Percentiles rank a stretch among this genome's conserved stretches.
Evolutionary conservation across 2,329 filamentous ascomycete genomes (phyloP).

Genomic region (Diplodia corticola): DNA sequence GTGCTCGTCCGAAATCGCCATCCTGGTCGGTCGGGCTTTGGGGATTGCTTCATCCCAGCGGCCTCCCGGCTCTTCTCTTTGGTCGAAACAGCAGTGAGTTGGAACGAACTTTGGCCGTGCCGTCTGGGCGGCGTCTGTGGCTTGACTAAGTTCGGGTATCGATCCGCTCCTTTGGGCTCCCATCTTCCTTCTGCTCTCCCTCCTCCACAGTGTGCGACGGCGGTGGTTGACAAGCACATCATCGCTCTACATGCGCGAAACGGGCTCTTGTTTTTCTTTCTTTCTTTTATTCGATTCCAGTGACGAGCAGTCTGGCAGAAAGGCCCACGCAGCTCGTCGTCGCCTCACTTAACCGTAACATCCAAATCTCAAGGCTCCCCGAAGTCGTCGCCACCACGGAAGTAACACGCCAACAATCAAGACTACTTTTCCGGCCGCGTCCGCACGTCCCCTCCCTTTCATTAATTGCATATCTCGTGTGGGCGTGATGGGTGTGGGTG

Average conservation of each 20-base stretch:
- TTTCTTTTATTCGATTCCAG: too few relatives aligned
- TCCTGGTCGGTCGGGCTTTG: not conserved
- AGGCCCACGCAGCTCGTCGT: not conserved
- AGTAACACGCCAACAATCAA: not conserved
- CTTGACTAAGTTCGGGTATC: not conserved
- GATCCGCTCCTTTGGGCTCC: conserved; percentile 6
- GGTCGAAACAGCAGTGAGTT: not conserved
- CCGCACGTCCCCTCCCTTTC: not conserved
- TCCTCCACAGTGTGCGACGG: too few relatives aligned
- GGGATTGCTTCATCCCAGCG: not conserved
- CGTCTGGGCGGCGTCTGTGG: not conserved
- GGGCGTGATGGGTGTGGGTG: not conserved
- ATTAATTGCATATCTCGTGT: too few relatives aligned
- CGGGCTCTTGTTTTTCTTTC: too few relatives aligned
- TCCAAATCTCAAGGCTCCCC: not conserved
- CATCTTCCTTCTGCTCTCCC: not conserved
- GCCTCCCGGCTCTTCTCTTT: not conserved
- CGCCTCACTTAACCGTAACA: not conserved
- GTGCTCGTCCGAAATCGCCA: not conserved
- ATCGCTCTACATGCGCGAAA: not conserved
- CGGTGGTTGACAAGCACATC: not conserved
- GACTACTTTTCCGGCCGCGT: not conserved
- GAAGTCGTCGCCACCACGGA: not conserved
- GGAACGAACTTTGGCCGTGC: not conserved
- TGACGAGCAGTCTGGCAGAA: not conserved